Percentiles rank a stretch among this genome's conserved stretches.
These are phyloP conservation scores for Dactylellina cionopaga DNA, from an alignment of 2,329 filamentous ascomycete species.

Conservation along the genomic window DNA sequence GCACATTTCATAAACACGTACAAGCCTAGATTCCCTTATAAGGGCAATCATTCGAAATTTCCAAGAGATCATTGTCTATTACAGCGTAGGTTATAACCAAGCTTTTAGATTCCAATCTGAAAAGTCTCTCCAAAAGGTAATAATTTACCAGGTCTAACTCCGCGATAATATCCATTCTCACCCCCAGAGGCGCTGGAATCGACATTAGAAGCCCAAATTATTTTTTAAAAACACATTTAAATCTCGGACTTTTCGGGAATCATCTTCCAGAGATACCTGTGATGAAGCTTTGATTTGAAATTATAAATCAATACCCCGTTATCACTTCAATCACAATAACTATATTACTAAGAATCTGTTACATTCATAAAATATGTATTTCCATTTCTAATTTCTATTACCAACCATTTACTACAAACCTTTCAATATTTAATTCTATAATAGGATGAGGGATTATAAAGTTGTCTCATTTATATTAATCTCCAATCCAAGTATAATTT, in stretches of 20 bases:
- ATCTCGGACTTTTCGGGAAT: conserved; percentile 1
- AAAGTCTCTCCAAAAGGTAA: not conserved
- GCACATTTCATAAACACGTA: not conserved
- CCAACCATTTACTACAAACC: too few species aligned
- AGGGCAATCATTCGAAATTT: conserved; percentile 6
- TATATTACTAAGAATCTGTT: not conserved
- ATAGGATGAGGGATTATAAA: conserved; percentile 16
- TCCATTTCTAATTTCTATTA: not conserved
- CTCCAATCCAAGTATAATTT: conserved; percentile 10
- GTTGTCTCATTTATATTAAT: conserved; percentile 2
- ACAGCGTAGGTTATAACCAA: conserved; percentile 1
- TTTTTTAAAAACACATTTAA: not conserved
- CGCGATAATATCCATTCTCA: not conserved
- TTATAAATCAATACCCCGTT: not conserved
- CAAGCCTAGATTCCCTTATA: conserved; percentile 32
- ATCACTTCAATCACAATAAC: not conserved
- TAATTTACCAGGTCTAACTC: too few species aligned
- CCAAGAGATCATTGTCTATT: not conserved
- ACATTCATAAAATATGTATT: not conserved
- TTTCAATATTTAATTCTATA: too few species aligned
- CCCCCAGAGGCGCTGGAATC: not conserved
- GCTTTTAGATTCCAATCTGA: not conserved
- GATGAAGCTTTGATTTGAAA: not conserved
- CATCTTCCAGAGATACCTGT: not conserved
- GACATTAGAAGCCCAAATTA: not conserved